Percentiles rank a stretch among this genome's conserved stretches.
phyloP scores from a whole-genome alignment of 371 early-diverging fungal species.

The Mortierella sp. region DNA sequence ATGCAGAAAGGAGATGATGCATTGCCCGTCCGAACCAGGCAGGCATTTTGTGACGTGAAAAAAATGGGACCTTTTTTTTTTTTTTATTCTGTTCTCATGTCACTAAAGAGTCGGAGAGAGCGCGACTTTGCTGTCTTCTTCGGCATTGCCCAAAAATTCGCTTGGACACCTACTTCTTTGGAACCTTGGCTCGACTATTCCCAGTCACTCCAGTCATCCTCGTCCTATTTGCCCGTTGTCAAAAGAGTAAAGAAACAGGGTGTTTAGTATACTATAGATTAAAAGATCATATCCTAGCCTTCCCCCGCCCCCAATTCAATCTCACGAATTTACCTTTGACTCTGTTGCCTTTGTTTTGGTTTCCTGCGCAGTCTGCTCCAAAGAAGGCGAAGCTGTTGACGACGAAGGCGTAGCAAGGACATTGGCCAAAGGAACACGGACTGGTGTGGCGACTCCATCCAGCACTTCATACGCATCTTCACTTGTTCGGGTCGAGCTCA shows the following conservation, averaged over 20 bases:
- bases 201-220: slow-evolving; percentile 55
- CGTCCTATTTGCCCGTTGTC: slow-evolving; percentile 26
- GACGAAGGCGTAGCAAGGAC: slow-evolving; percentile 27
- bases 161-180: too few relatives aligned
- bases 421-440: slow-evolving; percentile 27
- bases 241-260: neutral
- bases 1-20: too few relatives aligned
- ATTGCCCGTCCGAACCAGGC: too few relatives aligned
- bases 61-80: too few relatives aligned
- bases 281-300: too few relatives aligned
- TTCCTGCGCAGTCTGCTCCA: slow-evolving; percentile 17
- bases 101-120: too few relatives aligned
- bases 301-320: neutral
- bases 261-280: too few relatives aligned
- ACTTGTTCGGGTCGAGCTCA: slow-evolving; percentile 46
- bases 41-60: too few relatives aligned
- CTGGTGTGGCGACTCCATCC: slow-evolving; percentile 33
- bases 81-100: too few relatives aligned
- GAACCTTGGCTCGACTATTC: slow-evolving; percentile 18
- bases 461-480: slow-evolving; percentile 47
- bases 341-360: slow-evolving; percentile 30
- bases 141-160: too few relatives aligned
- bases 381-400: slow-evolving; percentile 28
- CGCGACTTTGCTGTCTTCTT: too few relatives aligned
- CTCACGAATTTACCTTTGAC: slow-evolving; percentile 29